Base-by-base conservation (phyloP, 768 basidiomycete species). In the Pleurotus ostreatus region DNA sequence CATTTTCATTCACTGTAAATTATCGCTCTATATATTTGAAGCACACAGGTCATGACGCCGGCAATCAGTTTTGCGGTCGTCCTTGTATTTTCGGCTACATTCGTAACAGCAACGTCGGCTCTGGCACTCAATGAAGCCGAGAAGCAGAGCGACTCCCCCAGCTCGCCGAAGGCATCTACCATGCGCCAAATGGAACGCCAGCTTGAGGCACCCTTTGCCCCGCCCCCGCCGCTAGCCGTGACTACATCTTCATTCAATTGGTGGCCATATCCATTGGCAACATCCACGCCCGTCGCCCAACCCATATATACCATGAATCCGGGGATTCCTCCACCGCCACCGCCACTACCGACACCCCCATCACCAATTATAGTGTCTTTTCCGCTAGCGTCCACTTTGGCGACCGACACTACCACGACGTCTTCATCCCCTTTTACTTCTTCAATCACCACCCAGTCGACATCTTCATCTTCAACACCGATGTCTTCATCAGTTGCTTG, bases 221-320 rank as follows among this genome's bases (percentile, higher is more conserved):
- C 41, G 40, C 43, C 58, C 12, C 22, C 55, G 15, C 48, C 56
- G 15, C 23, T 25, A 37, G 45, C 57, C 4, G 60, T 57, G 4
- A 51, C 70, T 5, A 65, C 69, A 13, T 67, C 69, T 44, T 68
- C 63, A 49, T 66, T 71, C 57, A 68, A 71, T 56, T 72, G 68
- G 75, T 75, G 67, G 74, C 70, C 72, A 0, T 75, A 71, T 57
- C 69, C 73, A 22, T 61, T 34, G 23, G 60, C 8, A 61, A 59
- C 59, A 15, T 12, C 61, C 30, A 34, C 59, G n/a, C n/a, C 26
- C 38, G 16, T 41, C 55, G n/a, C 39, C 30, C 30, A 34, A 41
- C 30, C 55, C 57, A 25, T 51, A 43, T 20, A 49, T 16, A 12
- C 46, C 25, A 39, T 39, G n/a, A 26, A 34, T 34, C 30, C 30